These are phyloP conservation scores for Chaetothyriales sp. DNA, from an alignment of 2,329 filamentous ascomycete genomes.

Conservation along the genomic window DNA sequence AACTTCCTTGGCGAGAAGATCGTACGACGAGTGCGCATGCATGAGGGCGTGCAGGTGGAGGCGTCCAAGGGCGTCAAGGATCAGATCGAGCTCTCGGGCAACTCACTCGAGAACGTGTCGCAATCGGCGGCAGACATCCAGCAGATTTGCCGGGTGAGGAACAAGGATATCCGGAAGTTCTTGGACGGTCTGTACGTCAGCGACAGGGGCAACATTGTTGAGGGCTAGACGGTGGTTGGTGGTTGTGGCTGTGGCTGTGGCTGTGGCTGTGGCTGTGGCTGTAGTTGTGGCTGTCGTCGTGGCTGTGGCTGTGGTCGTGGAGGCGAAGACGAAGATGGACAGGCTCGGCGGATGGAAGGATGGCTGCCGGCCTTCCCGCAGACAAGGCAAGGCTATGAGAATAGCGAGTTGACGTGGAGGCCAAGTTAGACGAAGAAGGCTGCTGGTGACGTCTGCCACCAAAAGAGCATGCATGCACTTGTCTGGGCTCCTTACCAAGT, in stretches of 20 bases:
- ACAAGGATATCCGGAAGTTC: slow-evolving; percentile 99
- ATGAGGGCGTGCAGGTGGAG: slow-evolving; percentile 78
- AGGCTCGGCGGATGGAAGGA: background rate
- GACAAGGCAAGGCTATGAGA: background rate
- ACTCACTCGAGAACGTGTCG: slow-evolving; percentile 94
- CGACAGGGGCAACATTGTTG: slow-evolving; percentile 89
- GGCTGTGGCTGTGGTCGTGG: background rate
- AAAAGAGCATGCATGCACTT: background rate
- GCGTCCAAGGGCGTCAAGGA: slow-evolving; percentile 91
- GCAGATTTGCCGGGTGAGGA: slow-evolving; percentile 97
- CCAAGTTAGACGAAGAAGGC: background rate
- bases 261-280: background rate
- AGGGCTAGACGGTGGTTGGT: slow-evolving; percentile 28
- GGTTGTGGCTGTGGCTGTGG: background rate
- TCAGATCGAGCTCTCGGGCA: slow-evolving; percentile 83
- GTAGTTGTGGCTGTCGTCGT: no score
- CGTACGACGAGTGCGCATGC: slow-evolving; percentile 82
- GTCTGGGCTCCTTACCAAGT: background rate
- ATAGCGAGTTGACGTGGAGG: no score
- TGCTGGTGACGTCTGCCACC: background rate
- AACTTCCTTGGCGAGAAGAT: slow-evolving; percentile 99
- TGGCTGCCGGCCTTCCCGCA: no score
- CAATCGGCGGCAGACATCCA: slow-evolving; percentile 98
- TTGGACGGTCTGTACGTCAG: slow-evolving; percentile 99
- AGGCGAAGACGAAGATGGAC: background rate